Conservation (phyloP, 371 early-diverging fungal species). For the Mucor ambiguus region DNA sequence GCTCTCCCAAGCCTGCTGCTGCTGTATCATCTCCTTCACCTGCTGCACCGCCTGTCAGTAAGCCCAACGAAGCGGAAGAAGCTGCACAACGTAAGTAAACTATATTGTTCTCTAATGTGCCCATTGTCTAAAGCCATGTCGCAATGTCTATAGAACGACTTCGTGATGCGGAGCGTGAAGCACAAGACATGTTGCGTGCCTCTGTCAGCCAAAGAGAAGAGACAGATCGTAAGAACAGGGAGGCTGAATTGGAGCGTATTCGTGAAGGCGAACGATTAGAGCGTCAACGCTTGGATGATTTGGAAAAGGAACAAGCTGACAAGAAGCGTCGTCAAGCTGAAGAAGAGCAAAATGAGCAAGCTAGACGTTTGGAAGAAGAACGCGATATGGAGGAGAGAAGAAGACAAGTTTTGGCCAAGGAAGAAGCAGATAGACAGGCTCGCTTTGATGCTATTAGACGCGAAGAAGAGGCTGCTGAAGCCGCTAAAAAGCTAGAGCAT, state of each 20-base stretch:
- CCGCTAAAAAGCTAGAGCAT: slow-evolving; percentile 20
- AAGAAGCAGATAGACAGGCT: slow-evolving; percentile 38
- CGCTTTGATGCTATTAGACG: slow-evolving; percentile 38
- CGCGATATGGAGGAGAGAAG: slow-evolving; percentile 34
- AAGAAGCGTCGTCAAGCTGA: slow-evolving; percentile 6
- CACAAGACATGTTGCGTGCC: slow-evolving; percentile 36
- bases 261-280: slow-evolving; percentile 26
- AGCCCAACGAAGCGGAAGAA: slow-evolving; percentile 38
- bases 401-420: slow-evolving; percentile 31
- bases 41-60: slow-evolving; percentile 21
- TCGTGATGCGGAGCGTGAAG: slow-evolving; percentile 41
- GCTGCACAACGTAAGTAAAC: slow-evolving; percentile 40
- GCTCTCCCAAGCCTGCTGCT: slow-evolving; percentile 12
- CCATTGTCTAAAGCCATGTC: not conserved
- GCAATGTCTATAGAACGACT: slow-evolving; percentile 26
- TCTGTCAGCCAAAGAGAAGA: slow-evolving; percentile 32
- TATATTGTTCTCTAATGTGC: not conserved
- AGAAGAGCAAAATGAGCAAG: slow-evolving; percentile 30
- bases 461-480: slow-evolving; percentile 37
- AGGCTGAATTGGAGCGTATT: slow-evolving; percentile 17
- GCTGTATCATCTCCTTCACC: slow-evolving; percentile 10
- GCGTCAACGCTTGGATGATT: slow-evolving; percentile 24
- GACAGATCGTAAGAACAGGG: slow-evolving; percentile 20
- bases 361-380: slow-evolving; percentile 28
- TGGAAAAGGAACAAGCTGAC: slow-evolving; percentile 21